Conservation (phyloP, 805 yeast genomes). For the Clavispora asparagi region DNA sequence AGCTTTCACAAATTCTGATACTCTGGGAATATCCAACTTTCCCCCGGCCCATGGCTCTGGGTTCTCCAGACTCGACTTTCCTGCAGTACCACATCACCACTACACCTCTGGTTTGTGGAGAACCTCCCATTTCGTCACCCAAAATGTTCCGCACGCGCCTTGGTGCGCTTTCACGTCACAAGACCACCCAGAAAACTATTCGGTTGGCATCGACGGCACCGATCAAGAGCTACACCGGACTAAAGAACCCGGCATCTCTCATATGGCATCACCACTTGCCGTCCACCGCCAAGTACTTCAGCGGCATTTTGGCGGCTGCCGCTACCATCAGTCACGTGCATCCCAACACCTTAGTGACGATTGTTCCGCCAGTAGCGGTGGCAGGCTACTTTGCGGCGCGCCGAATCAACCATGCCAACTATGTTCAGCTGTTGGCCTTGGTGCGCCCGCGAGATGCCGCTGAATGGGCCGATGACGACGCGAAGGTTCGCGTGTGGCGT, state of each 20-base stretch:
- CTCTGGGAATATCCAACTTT: too few relatives aligned
- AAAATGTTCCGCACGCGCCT: not conserved
- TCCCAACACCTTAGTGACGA: slow-evolving; percentile 30
- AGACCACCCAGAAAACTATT: too few relatives aligned
- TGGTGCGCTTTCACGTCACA: not conserved
- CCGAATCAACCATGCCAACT: slow-evolving; percentile 9
- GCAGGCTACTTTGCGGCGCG: slow-evolving; percentile 22
- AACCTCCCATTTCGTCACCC: not conserved
- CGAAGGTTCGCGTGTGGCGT: slow-evolving; percentile 14
- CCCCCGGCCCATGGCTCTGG: too few relatives aligned
- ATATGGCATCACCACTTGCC: slow-evolving; percentile 26
- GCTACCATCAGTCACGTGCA: slow-evolving; percentile 28
- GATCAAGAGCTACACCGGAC: slow-evolving; percentile 25
- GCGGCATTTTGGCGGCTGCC: slow-evolving; percentile 22
- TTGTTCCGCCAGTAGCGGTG: slow-evolving; percentile 32
- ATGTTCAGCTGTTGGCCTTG: slow-evolving; percentile 12
- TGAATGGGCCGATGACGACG: slow-evolving; percentile 3
- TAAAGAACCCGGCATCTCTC: slow-evolving; percentile 17
- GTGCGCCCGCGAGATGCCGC: slow-evolving; percentile 6
- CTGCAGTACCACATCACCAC: not conserved
- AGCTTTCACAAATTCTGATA: too few relatives aligned
- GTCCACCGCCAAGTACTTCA: slow-evolving; percentile 22
- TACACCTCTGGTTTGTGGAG: not conserved
- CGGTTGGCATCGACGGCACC: slow-evolving; percentile 22
- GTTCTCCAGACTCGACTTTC: not conserved